Base-by-base conservation (phyloP, 768 basidiomycete species). In the Lactarius hatsudake region DNA sequence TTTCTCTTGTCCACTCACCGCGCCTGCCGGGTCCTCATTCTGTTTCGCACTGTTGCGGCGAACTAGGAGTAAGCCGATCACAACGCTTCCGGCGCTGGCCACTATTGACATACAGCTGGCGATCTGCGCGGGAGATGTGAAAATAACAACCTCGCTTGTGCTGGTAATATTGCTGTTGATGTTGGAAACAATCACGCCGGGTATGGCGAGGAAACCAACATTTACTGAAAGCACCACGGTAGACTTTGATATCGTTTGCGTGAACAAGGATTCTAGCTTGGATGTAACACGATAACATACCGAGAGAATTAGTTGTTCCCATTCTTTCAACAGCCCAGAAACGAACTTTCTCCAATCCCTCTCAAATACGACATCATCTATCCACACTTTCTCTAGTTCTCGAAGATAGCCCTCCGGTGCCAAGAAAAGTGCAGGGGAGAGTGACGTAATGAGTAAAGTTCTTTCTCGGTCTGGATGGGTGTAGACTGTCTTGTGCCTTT, bases 101-200 rank as follows among this genome's bases (percentile, higher is more conserved):
- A 81, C 69, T 42, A 82, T 79, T 0, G 85, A 85, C 13, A 82
- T 61, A 62, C 83, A 85, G 73, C 83, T 83, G 7, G 79, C 75
- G 13, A 84, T 79, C 71, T 42, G 42, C 42, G 42, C 42, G 42
- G 42, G 42, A 42, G 42, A 42, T 1, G 42, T 42, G 6, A 42
- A 58, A 23, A 32, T 59, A 20, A 28, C 20, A 23, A 43, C 3
- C 3, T 20, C 0, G 17, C 12, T 32, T 55, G 17, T 6, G 26
- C 30, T 10, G 5, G 54, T 20, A 10, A 34, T 51, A 15, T 40
- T 12, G n/a, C 45, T n/a, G 30, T 9, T 18, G 13, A 56, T 5
- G 5, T 56, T 32, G 8, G 48, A 13, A 51, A 51, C 23, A 26
- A 60, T 7, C 20, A 76, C 73, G 34, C 71, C 71, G 6, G 75